Evolutionary conservation across 2,329 filamentous ascomycete species (phyloP).

Genomic region (Xylaria sp.): DNA sequence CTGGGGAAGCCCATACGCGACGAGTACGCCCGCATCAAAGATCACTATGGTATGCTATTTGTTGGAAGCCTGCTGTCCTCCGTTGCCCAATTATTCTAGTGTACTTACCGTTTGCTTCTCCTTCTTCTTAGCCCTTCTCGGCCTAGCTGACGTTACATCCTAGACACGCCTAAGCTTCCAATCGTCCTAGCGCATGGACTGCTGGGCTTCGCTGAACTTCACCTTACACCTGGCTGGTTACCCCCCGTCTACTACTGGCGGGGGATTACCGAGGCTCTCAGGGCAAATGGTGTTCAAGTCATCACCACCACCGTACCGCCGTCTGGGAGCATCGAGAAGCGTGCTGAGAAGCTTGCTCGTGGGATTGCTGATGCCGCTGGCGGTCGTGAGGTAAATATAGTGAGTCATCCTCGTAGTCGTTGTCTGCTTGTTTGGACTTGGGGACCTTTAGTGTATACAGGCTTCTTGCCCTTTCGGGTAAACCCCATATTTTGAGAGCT

Average conservation of each 20-base stretch:
- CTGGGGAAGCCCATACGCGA: conserved; percentile 58
- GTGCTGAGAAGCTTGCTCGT: conserved; percentile 66
- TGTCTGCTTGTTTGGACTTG: not conserved
- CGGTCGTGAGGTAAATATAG: conserved; percentile 76
- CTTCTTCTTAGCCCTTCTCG: not conserved
- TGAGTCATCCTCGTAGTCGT: not conserved
- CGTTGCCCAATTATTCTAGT: not conserved
- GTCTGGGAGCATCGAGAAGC: conserved; percentile 69
- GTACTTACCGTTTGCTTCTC: not conserved
- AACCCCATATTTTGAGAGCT: not conserved
- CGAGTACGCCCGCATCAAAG: conserved; percentile 59
- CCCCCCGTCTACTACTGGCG: conserved; percentile 73
- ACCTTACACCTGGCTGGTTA: conserved; percentile 59
- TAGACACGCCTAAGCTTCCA: conserved; percentile 68
- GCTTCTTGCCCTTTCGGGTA: not conserved
- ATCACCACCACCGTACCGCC: conserved; percentile 71
- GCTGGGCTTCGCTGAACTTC: conserved; percentile 71
- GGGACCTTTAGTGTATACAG: not conserved
- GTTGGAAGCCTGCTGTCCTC: conserved; percentile 13
- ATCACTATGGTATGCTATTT: conserved; percentile 61
- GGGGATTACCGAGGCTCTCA: conserved; percentile 69
- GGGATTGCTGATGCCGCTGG: conserved; percentile 62
- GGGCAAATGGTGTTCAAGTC: conserved; percentile 64
- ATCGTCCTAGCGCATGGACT: conserved; percentile 75
- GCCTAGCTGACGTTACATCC: conserved; percentile 6